Evolutionary conservation across 2,329 filamentous ascomycete genomes (phyloP).

Genomic region (Curvularia lunata): DNA sequence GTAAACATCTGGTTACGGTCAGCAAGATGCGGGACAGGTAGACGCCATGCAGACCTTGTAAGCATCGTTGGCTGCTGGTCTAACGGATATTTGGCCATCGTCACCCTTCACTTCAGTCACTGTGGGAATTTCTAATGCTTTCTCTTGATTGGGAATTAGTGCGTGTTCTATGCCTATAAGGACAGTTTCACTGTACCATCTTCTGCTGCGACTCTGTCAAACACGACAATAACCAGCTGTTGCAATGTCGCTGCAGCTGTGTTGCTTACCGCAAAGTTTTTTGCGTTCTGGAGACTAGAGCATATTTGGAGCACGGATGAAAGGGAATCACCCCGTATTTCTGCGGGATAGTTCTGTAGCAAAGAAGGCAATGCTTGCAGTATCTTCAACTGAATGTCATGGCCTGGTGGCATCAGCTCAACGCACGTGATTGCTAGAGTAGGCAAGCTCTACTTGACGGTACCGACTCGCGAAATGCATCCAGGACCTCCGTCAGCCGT

Average conservation of each 20-base stretch:
- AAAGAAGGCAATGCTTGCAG: conserved; percentile 88
- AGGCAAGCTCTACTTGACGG: conserved; percentile 62
- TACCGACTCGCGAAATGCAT: conserved; percentile 84
- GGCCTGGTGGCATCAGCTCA: conserved; percentile 51
- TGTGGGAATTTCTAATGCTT: conserved; percentile 59
- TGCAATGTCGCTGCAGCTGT: conserved; percentile 96
- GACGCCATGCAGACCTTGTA: conserved; percentile 63
- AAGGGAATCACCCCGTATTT: conserved; percentile 80
- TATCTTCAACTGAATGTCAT: conserved; percentile 96
- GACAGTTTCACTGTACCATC: conserved; percentile 64
- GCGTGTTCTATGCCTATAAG: background rate
- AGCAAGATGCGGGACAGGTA: conserved; percentile 1
- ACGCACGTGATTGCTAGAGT: background rate
- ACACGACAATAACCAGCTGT: conserved; percentile 89
- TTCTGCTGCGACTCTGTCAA: conserved; percentile 86
- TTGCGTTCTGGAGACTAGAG: conserved; percentile 87
- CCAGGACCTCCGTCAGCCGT: conserved; percentile 83
- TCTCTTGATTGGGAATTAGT: conserved; percentile 34
- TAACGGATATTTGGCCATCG: conserved; percentile 69
- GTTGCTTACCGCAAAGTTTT: conserved; percentile 91
- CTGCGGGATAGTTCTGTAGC: conserved; percentile 84
- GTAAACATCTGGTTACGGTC: conserved; percentile 71
- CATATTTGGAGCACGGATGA: conserved; percentile 87
- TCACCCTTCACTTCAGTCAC: conserved; percentile 72
- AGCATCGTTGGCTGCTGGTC: conserved; percentile 81